These are phyloP conservation scores for Meyerozyma athensensis DNA, from an alignment of 1,139 yeast genomes.

Conservation along the genomic window DNA sequence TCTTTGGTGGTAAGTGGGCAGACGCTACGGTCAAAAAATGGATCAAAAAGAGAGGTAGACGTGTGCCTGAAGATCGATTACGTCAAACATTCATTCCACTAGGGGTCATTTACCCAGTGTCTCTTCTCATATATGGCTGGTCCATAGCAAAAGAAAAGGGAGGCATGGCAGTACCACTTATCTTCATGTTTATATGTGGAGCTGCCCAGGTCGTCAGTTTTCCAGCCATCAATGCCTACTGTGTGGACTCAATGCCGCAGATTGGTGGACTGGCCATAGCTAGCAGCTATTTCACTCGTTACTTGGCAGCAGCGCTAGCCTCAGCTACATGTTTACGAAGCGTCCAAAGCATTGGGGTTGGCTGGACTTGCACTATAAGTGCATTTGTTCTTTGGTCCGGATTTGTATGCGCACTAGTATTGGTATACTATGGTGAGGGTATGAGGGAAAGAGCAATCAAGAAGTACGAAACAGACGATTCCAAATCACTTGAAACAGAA, in stretches of 20 bases:
- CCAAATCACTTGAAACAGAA: no score
- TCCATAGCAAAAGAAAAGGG: slow-evolving; percentile 41
- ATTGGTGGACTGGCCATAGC: slow-evolving; percentile 51
- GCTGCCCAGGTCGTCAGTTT: slow-evolving; percentile 46
- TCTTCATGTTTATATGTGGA: slow-evolving; percentile 43
- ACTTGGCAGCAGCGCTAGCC: slow-evolving; percentile 46
- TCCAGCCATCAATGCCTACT: slow-evolving; percentile 50
- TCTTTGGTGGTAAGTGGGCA: slow-evolving; percentile 48
- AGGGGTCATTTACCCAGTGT: slow-evolving; percentile 36
- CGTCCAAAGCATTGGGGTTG: slow-evolving; percentile 41
- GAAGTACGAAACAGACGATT: no score
- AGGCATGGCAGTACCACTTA: slow-evolving; percentile 50
- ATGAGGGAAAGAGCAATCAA: slow-evolving; percentile 11
- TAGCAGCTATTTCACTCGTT: slow-evolving; percentile 46
- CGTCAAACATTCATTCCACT: slow-evolving; percentile 32
- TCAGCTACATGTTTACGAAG: slow-evolving; percentile 44
- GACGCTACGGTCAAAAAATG: slow-evolving; percentile 41
- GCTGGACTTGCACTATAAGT: slow-evolving; percentile 47
- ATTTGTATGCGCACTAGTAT: slow-evolving; percentile 15
- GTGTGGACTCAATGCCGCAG: slow-evolving; percentile 53
- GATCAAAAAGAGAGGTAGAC: slow-evolving; percentile 35
- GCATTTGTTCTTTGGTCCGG: slow-evolving; percentile 29
- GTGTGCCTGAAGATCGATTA: slow-evolving; percentile 51
- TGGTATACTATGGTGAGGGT: slow-evolving; percentile 20
- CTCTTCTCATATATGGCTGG: slow-evolving; percentile 51